These are phyloP conservation scores for Macrophomina pseudophaseolina DNA, from an alignment of 2,329 filamentous ascomycete species.

Conservation along the genomic window DNA sequence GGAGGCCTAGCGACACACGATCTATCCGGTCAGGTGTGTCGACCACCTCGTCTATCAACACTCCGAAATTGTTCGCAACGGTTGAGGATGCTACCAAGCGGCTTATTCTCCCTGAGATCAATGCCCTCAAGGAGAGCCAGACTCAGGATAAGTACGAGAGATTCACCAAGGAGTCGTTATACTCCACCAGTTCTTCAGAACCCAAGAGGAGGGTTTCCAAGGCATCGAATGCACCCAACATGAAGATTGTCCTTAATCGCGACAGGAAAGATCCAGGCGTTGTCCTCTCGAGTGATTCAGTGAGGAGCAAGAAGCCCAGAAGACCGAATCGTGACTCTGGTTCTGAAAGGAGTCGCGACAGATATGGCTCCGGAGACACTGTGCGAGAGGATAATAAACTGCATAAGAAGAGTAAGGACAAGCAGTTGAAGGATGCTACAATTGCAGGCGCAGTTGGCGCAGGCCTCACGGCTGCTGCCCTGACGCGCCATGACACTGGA, in stretches of 20 bases:
- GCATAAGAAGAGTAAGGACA: constrained; percentile 59
- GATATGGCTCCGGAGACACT: constrained; percentile 36
- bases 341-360: constrained; percentile 48
- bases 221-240: constrained; percentile 65
- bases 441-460: constrained; percentile 59
- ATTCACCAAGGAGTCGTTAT: constrained; percentile 60
- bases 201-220: constrained; percentile 62
- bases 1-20: constrained; percentile 60
- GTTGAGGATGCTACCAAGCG: constrained; percentile 92
- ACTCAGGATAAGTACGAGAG: constrained; percentile 73
- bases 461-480: constrained; percentile 66
- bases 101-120: constrained; percentile 88
- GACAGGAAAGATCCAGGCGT: constrained; percentile 64
- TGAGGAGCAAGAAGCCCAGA: constrained; percentile 58
- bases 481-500: constrained; percentile 69
- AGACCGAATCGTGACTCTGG: constrained; percentile 58
- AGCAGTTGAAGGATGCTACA: constrained; percentile 58
- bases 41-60: constrained; percentile 77
- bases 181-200: constrained; percentile 56
- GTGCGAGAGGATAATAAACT: constrained; percentile 54
- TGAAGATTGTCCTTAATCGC: constrained; percentile 65
- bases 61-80: constrained; percentile 86
- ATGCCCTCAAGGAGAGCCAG: constrained; percentile 85
- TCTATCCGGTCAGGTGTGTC: constrained; percentile 63
- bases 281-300: constrained; percentile 60